phyloP scores from a whole-genome alignment of 768 basidiomycete genomes.

The Pleurotus giganteus region DNA sequence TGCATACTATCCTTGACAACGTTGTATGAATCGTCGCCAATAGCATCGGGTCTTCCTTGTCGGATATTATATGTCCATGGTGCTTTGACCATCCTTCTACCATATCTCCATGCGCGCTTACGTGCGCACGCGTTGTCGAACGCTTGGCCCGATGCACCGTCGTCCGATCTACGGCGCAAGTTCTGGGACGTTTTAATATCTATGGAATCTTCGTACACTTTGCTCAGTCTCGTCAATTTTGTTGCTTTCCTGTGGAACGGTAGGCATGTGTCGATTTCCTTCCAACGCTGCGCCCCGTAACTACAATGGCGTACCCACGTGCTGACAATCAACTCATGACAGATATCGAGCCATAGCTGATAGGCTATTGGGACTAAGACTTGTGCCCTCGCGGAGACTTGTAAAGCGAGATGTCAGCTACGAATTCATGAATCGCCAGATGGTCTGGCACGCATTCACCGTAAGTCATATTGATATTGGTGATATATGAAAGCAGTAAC shows the following conservation, averaged over 20 bases:
- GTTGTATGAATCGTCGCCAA: conserved; percentile 12
- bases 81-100: conserved; percentile 67
- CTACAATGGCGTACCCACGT: no score
- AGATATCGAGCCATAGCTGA: conserved; percentile 88
- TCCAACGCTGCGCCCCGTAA: conserved; percentile 25
- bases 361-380: conserved; percentile 69
- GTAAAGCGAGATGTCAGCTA: conserved; percentile 88
- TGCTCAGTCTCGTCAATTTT: conserved; percentile 72
- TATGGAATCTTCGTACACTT: conserved; percentile 64
- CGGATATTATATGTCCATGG: conserved; percentile 65
- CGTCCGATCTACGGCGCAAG: conserved; percentile 68
- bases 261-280: conserved; percentile 58
- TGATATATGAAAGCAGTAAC: conserved; percentile 4
- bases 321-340: no score
- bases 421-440: conserved; percentile 98
- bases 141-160: conserved; percentile 91
- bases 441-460: conserved; percentile 99
- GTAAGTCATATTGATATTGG: conserved; percentile 43
- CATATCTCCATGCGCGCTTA: conserved; percentile 77
- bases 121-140: conserved; percentile 73
- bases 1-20: conserved; percentile 9
- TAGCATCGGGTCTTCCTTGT: conserved; percentile 68
- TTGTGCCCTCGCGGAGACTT: conserved; percentile 68
- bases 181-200: conserved; percentile 69
- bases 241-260: conserved; percentile 84